Evolutionary conservation across 179 eudicot genomes (phyloP), one percentile per base, ranked within the genome.

Genomic region (Corrigiola litoralis): DNA sequence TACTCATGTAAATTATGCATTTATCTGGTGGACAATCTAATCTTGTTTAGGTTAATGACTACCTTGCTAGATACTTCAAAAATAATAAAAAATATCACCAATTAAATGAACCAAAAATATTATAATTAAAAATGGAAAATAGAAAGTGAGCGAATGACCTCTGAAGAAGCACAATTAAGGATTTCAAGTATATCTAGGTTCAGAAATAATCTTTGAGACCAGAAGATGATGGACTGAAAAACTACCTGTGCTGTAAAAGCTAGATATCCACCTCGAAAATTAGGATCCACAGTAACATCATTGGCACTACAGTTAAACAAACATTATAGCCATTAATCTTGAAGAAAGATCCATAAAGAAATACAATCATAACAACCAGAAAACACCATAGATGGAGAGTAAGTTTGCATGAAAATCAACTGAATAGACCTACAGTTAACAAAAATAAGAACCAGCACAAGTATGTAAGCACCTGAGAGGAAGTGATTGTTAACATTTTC

Each of bases 241-340:
- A 24, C 24, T 92, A 92, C 98, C 88, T 72, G 80, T 46, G 70
- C 75, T 66, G 97, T 82, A 58, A 92, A 92, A 59, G 98, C 96
- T 54, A 92, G 86, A 80, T 90, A 90, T 68, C 90, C 81, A 46
- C 98, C 97, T 63, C 85, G 89, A 63, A 75, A 63, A 21, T 81
- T 77, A 54, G 92, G 79, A 65, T 56, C 70, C 66, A 92, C 92
- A 14, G 92, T 87, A 29, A 63, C 65, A 76, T 92, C 98, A 68
- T 55, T 77, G 33, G 82, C 88, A 77, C 98, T 92, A 85, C 68
- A 73, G 49, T 17, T 49, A 47, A 47, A 46, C 59, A 36, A 25
- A 73, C 31, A 29, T 21, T 36, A 32, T 25, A 31, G 34, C 27
- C 25, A 28, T 29, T 23, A 13, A 47, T 42, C 38, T 42, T 54